These are phyloP conservation scores for Aspergillus tubingensis DNA, from an alignment of 2,329 filamentous ascomycete species.

Conservation along the genomic window DNA sequence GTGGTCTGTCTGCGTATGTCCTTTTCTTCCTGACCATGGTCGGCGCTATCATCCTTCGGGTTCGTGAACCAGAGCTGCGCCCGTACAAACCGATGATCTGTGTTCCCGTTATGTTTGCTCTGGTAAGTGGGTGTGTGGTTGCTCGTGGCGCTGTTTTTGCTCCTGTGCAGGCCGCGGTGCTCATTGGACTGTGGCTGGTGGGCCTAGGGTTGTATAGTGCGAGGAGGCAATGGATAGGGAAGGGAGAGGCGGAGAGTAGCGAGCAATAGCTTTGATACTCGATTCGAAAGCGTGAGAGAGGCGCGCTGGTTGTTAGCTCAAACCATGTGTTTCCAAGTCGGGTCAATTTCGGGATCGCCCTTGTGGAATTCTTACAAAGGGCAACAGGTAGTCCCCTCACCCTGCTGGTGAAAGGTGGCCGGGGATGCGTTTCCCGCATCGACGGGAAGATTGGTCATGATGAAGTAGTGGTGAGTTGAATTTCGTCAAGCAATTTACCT, in stretches of 20 bases:
- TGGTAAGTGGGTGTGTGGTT: slow-evolving; percentile 17
- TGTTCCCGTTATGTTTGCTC: slow-evolving; percentile 8
- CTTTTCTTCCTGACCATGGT: slow-evolving; percentile 20
- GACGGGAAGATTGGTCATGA: too few relatives aligned
- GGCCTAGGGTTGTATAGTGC: slow-evolving; percentile 12
- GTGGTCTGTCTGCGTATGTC: slow-evolving; percentile 18
- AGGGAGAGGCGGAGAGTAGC: background rate
- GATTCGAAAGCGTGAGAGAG: too few relatives aligned
- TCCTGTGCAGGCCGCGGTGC: slow-evolving; percentile 10
- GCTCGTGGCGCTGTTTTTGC: slow-evolving; percentile 15
- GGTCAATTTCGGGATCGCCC: too few relatives aligned
- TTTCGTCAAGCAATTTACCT: too few relatives aligned
- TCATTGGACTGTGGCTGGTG: slow-evolving; percentile 13
- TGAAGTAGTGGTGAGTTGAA: too few relatives aligned
- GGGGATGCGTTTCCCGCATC: too few relatives aligned
- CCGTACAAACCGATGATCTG: slow-evolving; percentile 17
- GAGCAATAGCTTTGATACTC: too few relatives aligned
- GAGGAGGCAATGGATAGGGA: slow-evolving; percentile 7
- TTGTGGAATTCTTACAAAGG: too few relatives aligned
- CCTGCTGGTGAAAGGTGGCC: too few relatives aligned
- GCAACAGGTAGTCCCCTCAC: too few relatives aligned
- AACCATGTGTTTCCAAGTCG: too few relatives aligned
- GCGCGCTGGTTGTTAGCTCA: too few relatives aligned
- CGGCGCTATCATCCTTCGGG: slow-evolving; percentile 16
- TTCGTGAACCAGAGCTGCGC: slow-evolving; percentile 15